These are phyloP conservation scores for Sextonia rubra DNA, from an alignment of 164 flowering plant species.

Conservation along the genomic window DNA sequence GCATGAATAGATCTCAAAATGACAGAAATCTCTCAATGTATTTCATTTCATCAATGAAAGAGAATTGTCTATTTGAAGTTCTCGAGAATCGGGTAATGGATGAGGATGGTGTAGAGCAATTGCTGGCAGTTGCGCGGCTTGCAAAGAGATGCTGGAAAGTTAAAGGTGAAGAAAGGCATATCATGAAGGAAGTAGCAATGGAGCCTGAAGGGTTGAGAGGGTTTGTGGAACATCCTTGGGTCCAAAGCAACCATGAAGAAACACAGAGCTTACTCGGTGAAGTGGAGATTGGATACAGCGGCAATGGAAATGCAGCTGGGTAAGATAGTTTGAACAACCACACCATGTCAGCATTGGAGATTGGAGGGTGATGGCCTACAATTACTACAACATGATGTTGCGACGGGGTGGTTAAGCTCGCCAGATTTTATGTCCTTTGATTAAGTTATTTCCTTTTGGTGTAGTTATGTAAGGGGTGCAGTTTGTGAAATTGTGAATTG, in stretches of 20 bases:
- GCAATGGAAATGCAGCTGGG: neutral
- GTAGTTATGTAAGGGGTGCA: no score
- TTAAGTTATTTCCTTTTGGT: no score
- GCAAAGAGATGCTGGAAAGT: constrained; percentile 8
- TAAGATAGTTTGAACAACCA: neutral
- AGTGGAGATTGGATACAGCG: neutral
- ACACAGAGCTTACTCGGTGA: neutral
- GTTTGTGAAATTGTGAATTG: no score
- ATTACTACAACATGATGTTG: no score
- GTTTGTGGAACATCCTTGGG: neutral
- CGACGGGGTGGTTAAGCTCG: no score
- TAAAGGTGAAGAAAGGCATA: constrained; percentile 4
- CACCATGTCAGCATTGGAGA: neutral
- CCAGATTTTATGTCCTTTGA: no score
- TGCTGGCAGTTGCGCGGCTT: neutral
- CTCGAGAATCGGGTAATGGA: neutral
- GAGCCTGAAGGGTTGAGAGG: constrained; percentile 4
- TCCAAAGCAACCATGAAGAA: neutral
- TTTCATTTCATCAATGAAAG: constrained; percentile 6
- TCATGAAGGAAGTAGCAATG: constrained; percentile 5
- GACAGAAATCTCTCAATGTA: neutral
- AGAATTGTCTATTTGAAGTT: constrained; percentile 3
- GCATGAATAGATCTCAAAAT: neutral
- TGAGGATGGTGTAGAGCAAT: neutral
- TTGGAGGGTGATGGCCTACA: neutral